Evolutionary conservation across 202 grass and related monocot species (phyloP).

Genomic region (Sporobolus alterniflorus): DNA sequence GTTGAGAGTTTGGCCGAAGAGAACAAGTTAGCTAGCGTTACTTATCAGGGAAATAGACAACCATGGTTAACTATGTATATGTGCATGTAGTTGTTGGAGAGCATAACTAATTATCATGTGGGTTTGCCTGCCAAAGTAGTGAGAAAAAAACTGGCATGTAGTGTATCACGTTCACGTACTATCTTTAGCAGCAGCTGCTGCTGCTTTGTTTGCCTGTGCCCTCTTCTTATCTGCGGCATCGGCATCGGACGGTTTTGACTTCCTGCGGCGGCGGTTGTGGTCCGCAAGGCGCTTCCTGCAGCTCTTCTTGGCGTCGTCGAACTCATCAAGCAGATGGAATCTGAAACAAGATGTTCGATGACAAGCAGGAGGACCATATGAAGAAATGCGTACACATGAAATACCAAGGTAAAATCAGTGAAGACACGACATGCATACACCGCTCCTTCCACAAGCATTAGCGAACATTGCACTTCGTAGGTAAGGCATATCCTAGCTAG

Average conservation of each 20-base stretch:
- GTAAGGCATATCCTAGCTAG: not conserved
- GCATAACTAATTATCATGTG: not conserved
- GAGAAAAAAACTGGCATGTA: not conserved
- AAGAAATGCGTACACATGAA: constrained; percentile 53
- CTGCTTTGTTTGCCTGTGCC: constrained; percentile 43
- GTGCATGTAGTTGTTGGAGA: not conserved
- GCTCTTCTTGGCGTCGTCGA: constrained; percentile 88
- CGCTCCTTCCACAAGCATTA: not conserved
- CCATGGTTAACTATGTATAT: not conserved
- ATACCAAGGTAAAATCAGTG: constrained; percentile 36
- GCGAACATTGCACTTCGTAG: not conserved
- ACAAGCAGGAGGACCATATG: not conserved
- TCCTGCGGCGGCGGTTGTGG: constrained; percentile 86
- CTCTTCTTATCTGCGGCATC: constrained; percentile 54
- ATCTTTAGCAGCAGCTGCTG: constrained; percentile 42
- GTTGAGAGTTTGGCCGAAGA: constrained; percentile 24
- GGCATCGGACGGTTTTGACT: constrained; percentile 57
- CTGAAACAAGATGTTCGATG: constrained; percentile 26
- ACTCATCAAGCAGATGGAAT: constrained; percentile 85
- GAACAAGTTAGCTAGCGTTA: not conserved
- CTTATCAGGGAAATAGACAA: not conserved
- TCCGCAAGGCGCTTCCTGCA: constrained; percentile 91
- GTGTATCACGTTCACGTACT: constrained; percentile 51
- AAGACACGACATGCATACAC: not conserved
- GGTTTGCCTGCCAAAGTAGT: not conserved